Evolutionary conservation across 768 basidiomycete species (phyloP).

Genomic region (Artomyces pyxidatus): DNA sequence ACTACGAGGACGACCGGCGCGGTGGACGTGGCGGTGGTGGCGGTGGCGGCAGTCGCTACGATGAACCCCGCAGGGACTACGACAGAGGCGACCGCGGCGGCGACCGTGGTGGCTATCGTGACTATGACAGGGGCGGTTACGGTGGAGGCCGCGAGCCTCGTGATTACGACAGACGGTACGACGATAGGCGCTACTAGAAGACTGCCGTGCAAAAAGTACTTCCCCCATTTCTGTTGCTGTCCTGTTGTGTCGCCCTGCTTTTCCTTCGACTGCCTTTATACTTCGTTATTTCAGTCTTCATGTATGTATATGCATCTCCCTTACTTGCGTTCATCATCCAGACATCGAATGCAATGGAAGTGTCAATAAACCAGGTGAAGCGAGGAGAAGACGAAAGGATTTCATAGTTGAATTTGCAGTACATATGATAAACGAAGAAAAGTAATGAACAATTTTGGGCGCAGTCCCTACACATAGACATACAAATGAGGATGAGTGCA

Average conservation of each 20-base stretch:
- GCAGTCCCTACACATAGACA: no score
- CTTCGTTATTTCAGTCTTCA: not conserved
- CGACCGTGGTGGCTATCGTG: slow-evolving; percentile 28
- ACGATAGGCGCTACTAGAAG: slow-evolving; percentile 12
- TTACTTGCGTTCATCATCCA: no score
- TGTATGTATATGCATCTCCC: not conserved
- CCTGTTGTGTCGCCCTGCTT: not conserved
- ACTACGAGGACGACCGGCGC: slow-evolving; percentile 41
- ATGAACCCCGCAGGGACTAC: slow-evolving; percentile 36
- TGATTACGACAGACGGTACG: slow-evolving; percentile 28
- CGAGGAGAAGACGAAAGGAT: no score
- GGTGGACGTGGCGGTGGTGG: slow-evolving; percentile 40
- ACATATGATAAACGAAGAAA: no score
- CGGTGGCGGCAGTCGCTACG: slow-evolving; percentile 29
- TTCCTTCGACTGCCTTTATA: not conserved
- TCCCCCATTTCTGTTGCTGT: not conserved
- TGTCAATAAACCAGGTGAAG: no score
- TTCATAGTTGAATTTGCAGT: no score
- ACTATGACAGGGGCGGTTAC: slow-evolving; percentile 12
- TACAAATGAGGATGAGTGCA: no score
- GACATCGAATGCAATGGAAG: no score
- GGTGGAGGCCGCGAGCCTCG: slow-evolving; percentile 1
- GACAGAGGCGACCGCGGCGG: slow-evolving; percentile 33
- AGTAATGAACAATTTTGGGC: no score
- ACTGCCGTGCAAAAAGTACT: no score